Conservation (phyloP, 2,329 filamentous ascomycete species). For the Neofusicoccum umdonicola region DNA sequence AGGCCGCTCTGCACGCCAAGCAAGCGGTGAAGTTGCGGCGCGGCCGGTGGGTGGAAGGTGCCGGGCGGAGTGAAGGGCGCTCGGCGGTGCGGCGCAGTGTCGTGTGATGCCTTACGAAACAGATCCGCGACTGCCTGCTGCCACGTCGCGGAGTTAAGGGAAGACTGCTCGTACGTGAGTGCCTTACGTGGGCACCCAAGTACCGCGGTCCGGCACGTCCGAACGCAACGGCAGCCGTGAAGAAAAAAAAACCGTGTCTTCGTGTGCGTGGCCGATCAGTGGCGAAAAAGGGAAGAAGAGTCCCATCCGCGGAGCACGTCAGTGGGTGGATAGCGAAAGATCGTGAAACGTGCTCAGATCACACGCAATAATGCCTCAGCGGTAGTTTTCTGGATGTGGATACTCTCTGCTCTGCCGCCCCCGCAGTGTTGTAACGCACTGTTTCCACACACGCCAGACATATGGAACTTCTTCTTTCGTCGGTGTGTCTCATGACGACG, state of each 20-base stretch:
- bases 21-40: too few species aligned
- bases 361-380: conserved; percentile 5
- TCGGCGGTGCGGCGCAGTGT: neutral
- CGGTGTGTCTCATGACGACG: neutral
- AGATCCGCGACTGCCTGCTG: neutral
- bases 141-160: neutral
- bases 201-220: neutral
- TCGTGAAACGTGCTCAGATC: conserved; percentile 14
- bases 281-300: neutral
- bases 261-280: neutral
- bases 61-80: neutral
- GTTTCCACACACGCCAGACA: neutral
- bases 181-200: neutral
- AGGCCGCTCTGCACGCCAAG: too few species aligned
- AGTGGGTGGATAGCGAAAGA: neutral
- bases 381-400: neutral
- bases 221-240: neutral
- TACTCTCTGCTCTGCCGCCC: neutral
- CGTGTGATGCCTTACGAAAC: neutral
- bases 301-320: neutral
- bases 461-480: neutral
- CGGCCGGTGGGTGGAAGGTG: neutral
- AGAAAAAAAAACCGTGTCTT: neutral
- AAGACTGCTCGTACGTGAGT: too few species aligned
- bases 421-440: neutral